Conservation (phyloP, 371 early-diverging fungal genomes). For the Batkoa obscura region DNA sequence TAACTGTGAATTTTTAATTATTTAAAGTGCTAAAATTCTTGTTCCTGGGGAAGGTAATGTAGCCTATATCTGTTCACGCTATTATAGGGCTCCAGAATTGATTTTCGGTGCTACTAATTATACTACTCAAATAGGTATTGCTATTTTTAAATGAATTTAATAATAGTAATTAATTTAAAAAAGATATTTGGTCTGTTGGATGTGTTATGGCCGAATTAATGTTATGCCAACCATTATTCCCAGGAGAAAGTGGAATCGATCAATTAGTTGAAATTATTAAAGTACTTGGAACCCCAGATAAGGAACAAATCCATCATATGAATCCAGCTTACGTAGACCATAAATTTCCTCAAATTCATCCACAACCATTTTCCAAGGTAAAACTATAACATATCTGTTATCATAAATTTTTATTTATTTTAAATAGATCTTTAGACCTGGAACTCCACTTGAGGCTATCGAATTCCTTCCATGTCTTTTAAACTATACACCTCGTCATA, state of each 20-base stretch:
- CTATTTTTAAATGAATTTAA: not conserved
- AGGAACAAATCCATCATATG: slow-evolving; percentile 88
- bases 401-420: not conserved
- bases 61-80: slow-evolving; percentile 95
- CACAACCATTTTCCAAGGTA: slow-evolving; percentile 73
- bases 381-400: not conserved
- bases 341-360: slow-evolving; percentile 93
- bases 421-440: slow-evolving; percentile 54
- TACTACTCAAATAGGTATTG: slow-evolving; percentile 61
- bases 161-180: not conserved
- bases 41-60: slow-evolving; percentile 89
- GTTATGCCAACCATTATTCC: slow-evolving; percentile 90
- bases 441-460: slow-evolving; percentile 71
- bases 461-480: slow-evolving; percentile 72
- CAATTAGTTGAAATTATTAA: slow-evolving; percentile 99
- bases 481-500: slow-evolving; percentile 82
- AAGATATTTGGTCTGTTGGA: slow-evolving; percentile 96
- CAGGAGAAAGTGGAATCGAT: slow-evolving; percentile 97
- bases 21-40: slow-evolving; percentile 76
- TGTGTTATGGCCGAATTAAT: slow-evolving; percentile 99
- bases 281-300: slow-evolving; percentile 94
- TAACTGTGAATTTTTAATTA: not conserved
- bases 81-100: slow-evolving; percentile 97
- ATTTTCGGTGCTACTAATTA: slow-evolving; percentile 95
- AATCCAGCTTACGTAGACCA: slow-evolving; percentile 94